Evolutionary conservation across 2,329 filamentous ascomycete genomes (phyloP).

Genomic region (Penicillium sp.): DNA sequence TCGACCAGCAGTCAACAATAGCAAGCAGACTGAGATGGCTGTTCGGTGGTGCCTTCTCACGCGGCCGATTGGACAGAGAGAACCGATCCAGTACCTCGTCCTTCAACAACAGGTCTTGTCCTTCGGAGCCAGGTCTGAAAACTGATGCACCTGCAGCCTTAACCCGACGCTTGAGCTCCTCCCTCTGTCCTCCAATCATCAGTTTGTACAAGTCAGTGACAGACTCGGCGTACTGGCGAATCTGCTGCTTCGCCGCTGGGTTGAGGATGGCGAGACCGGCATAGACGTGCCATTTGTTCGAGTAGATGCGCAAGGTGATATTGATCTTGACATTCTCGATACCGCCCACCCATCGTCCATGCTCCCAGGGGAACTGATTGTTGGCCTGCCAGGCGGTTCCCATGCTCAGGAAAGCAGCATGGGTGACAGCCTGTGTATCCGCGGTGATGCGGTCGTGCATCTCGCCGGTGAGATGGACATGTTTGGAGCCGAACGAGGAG

Average conservation of each 20-base stretch:
- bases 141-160: constrained; percentile 75
- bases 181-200: constrained; percentile 81
- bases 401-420: constrained; percentile 96
- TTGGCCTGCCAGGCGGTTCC: constrained; percentile 96
- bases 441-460: constrained; percentile 97
- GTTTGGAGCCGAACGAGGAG: constrained; percentile 77
- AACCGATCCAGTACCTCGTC: constrained; percentile 87
- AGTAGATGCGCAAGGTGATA: constrained; percentile 93
- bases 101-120: constrained; percentile 65
- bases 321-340: constrained; percentile 99
- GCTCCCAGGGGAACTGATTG: constrained; percentile 94
- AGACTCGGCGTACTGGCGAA: constrained; percentile 86
- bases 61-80: constrained; percentile 69
- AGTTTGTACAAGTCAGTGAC: constrained; percentile 95
- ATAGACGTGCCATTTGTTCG: constrained; percentile 99
- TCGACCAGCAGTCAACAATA: constrained; percentile 98
- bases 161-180: constrained; percentile 71
- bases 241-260: constrained; percentile 86
- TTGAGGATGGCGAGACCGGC: constrained; percentile 96
- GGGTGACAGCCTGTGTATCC: constrained; percentile 96
- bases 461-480: constrained; percentile 80
- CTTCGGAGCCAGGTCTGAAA: constrained; percentile 53
- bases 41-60: constrained; percentile 68
- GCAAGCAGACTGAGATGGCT: constrained; percentile 91
- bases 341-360: constrained; percentile 90